phyloP scores from a whole-genome alignment of 306 rosid species.

The Cicer pinnatifidum region DNA sequence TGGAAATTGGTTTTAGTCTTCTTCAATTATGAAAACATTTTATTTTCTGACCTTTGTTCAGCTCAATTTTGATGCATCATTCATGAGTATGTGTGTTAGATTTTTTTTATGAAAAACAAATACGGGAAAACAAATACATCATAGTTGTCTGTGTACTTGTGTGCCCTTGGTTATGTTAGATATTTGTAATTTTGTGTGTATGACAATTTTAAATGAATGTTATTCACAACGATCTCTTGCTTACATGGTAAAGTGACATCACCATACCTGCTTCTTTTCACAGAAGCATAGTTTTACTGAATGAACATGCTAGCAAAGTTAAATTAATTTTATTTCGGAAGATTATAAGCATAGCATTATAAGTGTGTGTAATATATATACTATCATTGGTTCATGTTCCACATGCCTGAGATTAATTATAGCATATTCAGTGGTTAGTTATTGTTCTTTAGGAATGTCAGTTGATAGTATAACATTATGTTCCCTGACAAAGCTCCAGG shows the following conservation, averaged over 20 bases:
- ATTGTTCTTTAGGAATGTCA: constrained; percentile 24
- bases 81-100: constrained; percentile 14
- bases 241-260: constrained; percentile 24
- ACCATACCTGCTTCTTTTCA: neutral
- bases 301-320: neutral
- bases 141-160: neutral
- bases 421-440: constrained; percentile 34
- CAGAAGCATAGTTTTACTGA: neutral
- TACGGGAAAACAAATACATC: constrained; percentile 5
- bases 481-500: constrained; percentile 65
- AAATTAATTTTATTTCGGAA: constrained; percentile 12
- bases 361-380: neutral
- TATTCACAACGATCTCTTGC: constrained; percentile 1
- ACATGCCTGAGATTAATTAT: constrained; percentile 18
- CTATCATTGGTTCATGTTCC: constrained; percentile 27
- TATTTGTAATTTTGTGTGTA: neutral
- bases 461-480: constrained; percentile 11
- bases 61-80: constrained; percentile 25
- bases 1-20: constrained; percentile 1
- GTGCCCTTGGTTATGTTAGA: neutral
- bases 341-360: neutral
- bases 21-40: constrained; percentile 13
- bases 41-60: constrained; percentile 31
- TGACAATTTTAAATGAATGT: constrained; percentile 18
- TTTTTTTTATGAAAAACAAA: constrained; percentile 12